A percentile compares a stretch with the other conserved stretches of the same genome.
Conservation (phyloP, 2,329 filamentous ascomycete genomes). For the Diaporthe citri region DNA sequence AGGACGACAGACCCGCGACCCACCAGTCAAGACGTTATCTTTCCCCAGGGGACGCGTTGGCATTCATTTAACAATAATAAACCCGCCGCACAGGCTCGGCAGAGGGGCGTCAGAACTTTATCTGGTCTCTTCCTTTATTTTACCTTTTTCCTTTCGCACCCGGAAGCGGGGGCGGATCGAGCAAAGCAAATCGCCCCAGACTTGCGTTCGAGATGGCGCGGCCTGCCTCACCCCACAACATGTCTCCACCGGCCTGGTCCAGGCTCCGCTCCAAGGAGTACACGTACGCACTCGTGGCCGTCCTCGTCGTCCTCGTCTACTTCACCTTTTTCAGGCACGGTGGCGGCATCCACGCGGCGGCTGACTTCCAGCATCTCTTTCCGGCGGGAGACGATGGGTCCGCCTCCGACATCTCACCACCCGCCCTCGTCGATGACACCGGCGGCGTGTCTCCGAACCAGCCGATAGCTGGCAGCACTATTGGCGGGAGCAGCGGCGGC, state of each 20-base stretch:
- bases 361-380: constrained; percentile 7
- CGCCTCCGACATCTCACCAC: neutral
- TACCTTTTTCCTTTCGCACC: neutral
- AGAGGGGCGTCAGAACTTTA: constrained; percentile 19
- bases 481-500: neutral
- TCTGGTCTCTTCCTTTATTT: neutral
- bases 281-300: constrained; percentile 26
- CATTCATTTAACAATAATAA: constrained; percentile 2
- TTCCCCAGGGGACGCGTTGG: constrained; percentile 6
- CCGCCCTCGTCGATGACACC: neutral
- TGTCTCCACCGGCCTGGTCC: constrained; percentile 25
- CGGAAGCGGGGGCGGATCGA: constrained; percentile 8
- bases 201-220: constrained; percentile 31
- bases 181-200: neutral
- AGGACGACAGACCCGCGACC: neutral
- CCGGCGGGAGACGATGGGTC: neutral
- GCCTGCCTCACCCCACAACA: constrained; percentile 23
- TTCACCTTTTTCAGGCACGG: constrained; percentile 23
- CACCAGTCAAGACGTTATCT: constrained; percentile 10
- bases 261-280: constrained; percentile 37
- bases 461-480: neutral
- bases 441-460: neutral
- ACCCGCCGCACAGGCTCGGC: neutral
- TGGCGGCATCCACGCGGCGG: neutral
- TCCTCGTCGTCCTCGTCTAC: constrained; percentile 24